These are phyloP conservation scores for Avena atlantica DNA, from an alignment of 176 grass and related monocot species.

Conservation along the genomic window DNA sequence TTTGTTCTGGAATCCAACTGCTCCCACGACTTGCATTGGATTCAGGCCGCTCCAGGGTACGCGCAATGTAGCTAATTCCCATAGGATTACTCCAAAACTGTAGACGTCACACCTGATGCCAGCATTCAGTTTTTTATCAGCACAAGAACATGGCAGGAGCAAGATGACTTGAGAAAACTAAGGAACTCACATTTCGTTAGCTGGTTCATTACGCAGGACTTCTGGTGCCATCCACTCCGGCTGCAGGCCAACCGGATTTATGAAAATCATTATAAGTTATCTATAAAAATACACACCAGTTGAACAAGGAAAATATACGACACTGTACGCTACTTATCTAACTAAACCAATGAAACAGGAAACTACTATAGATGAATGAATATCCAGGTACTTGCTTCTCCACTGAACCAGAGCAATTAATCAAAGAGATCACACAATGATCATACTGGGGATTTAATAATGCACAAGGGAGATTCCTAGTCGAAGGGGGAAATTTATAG, in stretches of 20 bases:
- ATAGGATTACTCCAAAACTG: slow-evolving; percentile 98
- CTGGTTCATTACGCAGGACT: slow-evolving; percentile 91
- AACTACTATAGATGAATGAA: neutral
- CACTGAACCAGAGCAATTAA: slow-evolving; percentile 9
- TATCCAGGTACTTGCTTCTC: neutral
- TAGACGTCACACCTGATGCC: slow-evolving; percentile 88
- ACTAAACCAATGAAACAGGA: slow-evolving; percentile 8
- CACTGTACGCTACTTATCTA: slow-evolving; percentile 1
- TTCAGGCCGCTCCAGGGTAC: slow-evolving; percentile 96
- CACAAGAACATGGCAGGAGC: slow-evolving; percentile 11
- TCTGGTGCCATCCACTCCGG: slow-evolving; percentile 99
- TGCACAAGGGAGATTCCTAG: neutral
- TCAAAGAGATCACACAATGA: neutral
- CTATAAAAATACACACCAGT: neutral
- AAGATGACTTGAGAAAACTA: slow-evolving; percentile 23
- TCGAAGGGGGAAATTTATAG: neutral
- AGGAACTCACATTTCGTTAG: slow-evolving; percentile 86
- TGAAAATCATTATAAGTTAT: neutral
- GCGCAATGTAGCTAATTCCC: slow-evolving; percentile 89
- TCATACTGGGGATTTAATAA: slow-evolving; percentile 9
- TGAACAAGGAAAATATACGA: slow-evolving; percentile 36
- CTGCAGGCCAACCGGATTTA: slow-evolving; percentile 61
- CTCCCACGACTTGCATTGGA: slow-evolving; percentile 98
- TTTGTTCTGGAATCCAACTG: slow-evolving; percentile 96
- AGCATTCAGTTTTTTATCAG: slow-evolving; percentile 36